Percentiles rank a stretch among this genome's conserved stretches.
phyloP scores from a whole-genome alignment of 257 asterid genomes.

The Capsicum rhomboideum region DNA sequence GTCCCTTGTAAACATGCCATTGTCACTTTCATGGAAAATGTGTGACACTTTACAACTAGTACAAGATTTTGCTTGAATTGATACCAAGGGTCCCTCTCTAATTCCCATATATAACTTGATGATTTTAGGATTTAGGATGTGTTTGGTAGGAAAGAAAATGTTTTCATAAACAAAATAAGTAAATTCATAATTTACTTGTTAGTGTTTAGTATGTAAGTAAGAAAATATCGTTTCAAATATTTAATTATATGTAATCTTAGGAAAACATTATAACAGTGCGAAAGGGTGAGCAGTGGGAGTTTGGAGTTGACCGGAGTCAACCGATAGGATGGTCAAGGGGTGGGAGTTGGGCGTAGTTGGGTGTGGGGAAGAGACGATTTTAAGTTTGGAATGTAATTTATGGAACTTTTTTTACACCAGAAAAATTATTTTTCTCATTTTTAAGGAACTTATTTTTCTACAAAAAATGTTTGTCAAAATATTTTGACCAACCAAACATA shows the following conservation, averaged over 20 bases:
- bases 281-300: not conserved
- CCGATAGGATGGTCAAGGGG: not conserved
- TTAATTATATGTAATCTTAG: no score
- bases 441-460: not conserved
- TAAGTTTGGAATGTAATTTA: not conserved
- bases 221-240: no score
- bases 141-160: not conserved
- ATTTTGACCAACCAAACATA: not conserved
- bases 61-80: constrained; percentile 33
- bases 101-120: not conserved
- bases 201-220: not conserved
- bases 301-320: no score
- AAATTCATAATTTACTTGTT: not conserved
- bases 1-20: constrained; percentile 26
- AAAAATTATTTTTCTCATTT: not conserved
- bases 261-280: no score
- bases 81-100: constrained; percentile 26
- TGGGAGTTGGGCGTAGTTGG: no score
- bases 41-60: constrained; percentile 30
- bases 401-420: not conserved
- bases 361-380: not conserved
- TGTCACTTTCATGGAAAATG: constrained; percentile 47
- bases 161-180: not conserved
- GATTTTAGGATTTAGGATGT: not conserved
- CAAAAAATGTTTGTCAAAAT: no score